phyloP scores from a whole-genome alignment of 768 basidiomycete genomes.

The Psilocybe cyanescens region DNA sequence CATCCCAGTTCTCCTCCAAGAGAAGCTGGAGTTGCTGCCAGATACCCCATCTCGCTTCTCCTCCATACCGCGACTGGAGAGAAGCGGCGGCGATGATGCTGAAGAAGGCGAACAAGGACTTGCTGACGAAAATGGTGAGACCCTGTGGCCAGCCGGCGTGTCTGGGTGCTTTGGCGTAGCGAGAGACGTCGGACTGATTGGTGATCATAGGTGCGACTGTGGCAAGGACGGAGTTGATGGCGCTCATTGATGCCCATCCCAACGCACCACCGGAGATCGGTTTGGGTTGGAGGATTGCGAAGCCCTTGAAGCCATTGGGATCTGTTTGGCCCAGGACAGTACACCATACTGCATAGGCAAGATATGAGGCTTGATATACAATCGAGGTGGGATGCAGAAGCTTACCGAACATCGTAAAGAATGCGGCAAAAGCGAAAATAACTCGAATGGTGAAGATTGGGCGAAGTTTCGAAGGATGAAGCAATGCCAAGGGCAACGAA shows the following conservation, averaged over 20 bases:
- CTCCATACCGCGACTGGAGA: conserved; percentile 19
- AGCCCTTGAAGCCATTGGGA: conserved; percentile 18
- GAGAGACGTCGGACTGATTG: conserved; percentile 19
- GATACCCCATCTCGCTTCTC: conserved; percentile 15
- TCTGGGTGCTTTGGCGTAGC: conserved; percentile 15
- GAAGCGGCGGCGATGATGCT: conserved; percentile 19
- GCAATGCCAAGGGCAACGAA: conserved; percentile 8
- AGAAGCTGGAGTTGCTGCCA: conserved; percentile 18
- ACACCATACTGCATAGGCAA: conserved; percentile 14
- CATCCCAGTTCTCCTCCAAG: conserved; percentile 18
- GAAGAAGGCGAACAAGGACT: conserved; percentile 15
- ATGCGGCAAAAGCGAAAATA: conserved; percentile 10
- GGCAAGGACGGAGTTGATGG: conserved; percentile 19
- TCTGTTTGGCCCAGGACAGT: conserved; percentile 16
- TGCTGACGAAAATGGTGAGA: conserved; percentile 14
- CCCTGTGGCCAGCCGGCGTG: conserved; percentile 20
- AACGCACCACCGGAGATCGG: conserved; percentile 13
- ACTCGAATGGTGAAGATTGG: conserved; percentile 11
- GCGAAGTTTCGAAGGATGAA: conserved; percentile 19
- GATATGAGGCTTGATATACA: not conserved
- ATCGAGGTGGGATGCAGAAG: not conserved
- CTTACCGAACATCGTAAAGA: conserved; percentile 17
- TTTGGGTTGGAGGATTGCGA: conserved; percentile 9
- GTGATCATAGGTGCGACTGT: conserved; percentile 20
- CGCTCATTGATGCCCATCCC: conserved; percentile 19